Conservation (phyloP, 2,329 filamentous ascomycete genomes). For the Calonectria fujianensis region DNA sequence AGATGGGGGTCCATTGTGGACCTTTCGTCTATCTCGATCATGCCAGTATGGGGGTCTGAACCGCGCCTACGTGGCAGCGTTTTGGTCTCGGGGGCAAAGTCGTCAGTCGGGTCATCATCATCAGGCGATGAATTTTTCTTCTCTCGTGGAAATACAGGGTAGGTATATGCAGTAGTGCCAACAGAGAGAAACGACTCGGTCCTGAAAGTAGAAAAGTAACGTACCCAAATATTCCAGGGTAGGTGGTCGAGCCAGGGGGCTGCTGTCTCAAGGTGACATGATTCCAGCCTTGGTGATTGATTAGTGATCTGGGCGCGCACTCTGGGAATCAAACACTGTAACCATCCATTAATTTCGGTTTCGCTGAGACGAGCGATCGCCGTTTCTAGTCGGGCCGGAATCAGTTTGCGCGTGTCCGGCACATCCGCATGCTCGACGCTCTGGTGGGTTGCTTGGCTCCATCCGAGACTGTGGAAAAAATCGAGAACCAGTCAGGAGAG, state of each 20-base stretch:
- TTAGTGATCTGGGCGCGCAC: neutral
- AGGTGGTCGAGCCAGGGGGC: conserved; percentile 20
- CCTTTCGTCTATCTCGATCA: conserved; percentile 42
- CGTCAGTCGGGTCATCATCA: conserved; percentile 26
- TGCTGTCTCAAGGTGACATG: conserved; percentile 24
- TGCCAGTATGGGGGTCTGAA: conserved; percentile 33
- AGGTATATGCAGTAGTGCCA: neutral
- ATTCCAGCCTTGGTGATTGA: conserved; percentile 3
- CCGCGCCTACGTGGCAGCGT: conserved; percentile 39
- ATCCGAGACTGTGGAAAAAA: conserved; percentile 5
- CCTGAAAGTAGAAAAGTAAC: conserved; percentile 21
- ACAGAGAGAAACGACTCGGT: conserved; percentile 2
- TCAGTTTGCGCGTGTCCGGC: conserved; percentile 14
- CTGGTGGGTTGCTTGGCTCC: conserved; percentile 4
- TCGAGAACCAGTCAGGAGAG: conserved; percentile 15
- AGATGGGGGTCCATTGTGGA: conserved; percentile 35
- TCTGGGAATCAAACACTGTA: conserved; percentile 12
- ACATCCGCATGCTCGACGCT: conserved; percentile 11
- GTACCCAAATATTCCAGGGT: conserved; percentile 18
- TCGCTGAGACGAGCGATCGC: neutral
- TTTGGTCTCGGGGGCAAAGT: conserved; percentile 18
- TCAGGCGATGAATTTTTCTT: conserved; percentile 9
- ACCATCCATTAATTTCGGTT: conserved; percentile 25
- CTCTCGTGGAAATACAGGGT: conserved; percentile 27
- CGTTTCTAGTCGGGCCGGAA: conserved; percentile 19